phyloP scores from a whole-genome alignment of 1,284 basidiomycete genomes.

The Apiotrichum gamsii region DNA sequence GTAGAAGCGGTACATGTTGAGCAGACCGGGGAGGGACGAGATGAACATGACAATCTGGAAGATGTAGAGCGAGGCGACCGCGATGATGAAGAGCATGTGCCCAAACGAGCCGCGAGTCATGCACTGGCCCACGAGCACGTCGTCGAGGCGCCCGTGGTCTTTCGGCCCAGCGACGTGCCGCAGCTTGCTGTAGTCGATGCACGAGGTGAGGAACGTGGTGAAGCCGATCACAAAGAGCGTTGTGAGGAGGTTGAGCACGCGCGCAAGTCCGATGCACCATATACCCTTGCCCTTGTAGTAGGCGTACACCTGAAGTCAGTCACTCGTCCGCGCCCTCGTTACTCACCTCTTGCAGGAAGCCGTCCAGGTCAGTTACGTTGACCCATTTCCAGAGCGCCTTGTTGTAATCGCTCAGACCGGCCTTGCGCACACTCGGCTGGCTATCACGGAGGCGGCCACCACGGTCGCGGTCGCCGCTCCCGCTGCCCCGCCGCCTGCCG shows the following conservation, averaged over 20 bases:
- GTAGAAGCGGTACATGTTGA: slow-evolving; percentile 88
- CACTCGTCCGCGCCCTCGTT: not conserved
- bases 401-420: slow-evolving; percentile 73
- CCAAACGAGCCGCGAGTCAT: slow-evolving; percentile 53
- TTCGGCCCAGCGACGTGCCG: slow-evolving; percentile 28
- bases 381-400: slow-evolving; percentile 97
- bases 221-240: slow-evolving; percentile 95
- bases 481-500: not conserved
- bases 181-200: slow-evolving; percentile 83
- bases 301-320: slow-evolving; percentile 56
- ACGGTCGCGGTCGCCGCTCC: not conserved
- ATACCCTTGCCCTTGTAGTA: slow-evolving; percentile 97
- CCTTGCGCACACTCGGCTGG: slow-evolving; percentile 12
- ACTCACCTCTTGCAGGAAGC: slow-evolving; percentile 80
- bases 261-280: slow-evolving; percentile 82
- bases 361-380: slow-evolving; percentile 93
- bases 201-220: slow-evolving; percentile 90
- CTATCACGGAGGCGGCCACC: not conserved
- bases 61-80: slow-evolving; percentile 73
- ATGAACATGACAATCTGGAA: slow-evolving; percentile 52
- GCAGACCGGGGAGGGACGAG: slow-evolving; percentile 59
- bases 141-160: slow-evolving; percentile 54
- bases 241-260: slow-evolving; percentile 84
- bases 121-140: slow-evolving; percentile 73
- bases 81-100: slow-evolving; percentile 62